Percentiles rank a stretch among this genome's conserved stretches.
Evolutionary conservation across 495 filamentous ascomycete genomes (phyloP).

Genomic region (Massariosphaeria phaeospora): DNA sequence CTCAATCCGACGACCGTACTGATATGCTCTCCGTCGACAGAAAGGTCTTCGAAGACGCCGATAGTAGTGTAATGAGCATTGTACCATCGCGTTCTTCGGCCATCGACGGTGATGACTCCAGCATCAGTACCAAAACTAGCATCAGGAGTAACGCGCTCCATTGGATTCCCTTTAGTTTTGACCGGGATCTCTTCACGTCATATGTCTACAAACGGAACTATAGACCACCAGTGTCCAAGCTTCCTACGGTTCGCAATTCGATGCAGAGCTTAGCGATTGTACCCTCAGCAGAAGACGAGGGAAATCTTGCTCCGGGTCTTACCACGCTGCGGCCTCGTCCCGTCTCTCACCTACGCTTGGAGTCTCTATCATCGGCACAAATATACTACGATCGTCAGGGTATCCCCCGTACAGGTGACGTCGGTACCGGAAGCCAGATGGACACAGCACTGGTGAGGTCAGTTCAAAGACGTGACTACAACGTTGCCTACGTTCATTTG

Average conservation of each 20-base stretch:
- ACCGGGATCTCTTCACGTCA: constrained; percentile 20
- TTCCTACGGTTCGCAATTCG: not conserved
- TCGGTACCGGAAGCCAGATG: no score
- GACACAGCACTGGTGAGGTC: no score
- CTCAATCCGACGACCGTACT: not conserved
- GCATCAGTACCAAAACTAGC: not conserved
- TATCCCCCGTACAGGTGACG: no score
- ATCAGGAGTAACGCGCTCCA: not conserved
- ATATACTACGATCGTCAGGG: no score
- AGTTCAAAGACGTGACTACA: no score
- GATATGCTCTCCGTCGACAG: constrained; percentile 9
- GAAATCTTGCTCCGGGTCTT: no score
- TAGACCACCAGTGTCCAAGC: not conserved
- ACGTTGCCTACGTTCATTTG: no score
- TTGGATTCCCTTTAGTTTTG: constrained; percentile 18
- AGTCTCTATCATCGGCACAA: no score
- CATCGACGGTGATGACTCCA: not conserved
- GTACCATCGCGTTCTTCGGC: constrained; percentile 5
- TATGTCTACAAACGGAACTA: constrained; percentile 23
- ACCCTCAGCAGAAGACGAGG: no score
- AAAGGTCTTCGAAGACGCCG: constrained; percentile 4
- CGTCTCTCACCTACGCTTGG: no score
- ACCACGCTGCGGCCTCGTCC: no score
- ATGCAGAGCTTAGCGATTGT: no score
- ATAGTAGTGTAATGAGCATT: constrained; percentile 12